These are phyloP conservation scores for Solanum chiquidenum DNA, from an alignment of 257 asterid genomes.

Conservation along the genomic window DNA sequence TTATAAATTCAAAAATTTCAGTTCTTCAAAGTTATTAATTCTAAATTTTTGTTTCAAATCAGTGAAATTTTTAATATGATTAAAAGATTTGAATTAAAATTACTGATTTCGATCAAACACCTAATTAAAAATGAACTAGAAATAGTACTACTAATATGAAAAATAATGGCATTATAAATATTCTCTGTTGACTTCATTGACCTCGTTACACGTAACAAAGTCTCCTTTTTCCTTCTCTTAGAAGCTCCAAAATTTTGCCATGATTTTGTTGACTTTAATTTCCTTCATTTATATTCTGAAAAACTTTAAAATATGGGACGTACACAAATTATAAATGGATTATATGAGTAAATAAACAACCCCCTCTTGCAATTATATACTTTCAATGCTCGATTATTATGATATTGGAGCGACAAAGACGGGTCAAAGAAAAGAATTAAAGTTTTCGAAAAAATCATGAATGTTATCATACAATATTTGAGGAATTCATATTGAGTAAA, in stretches of 20 bases:
- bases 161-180: neutral
- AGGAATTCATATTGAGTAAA: neutral
- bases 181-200: conserved; percentile 20
- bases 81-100: neutral
- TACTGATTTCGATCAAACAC: neutral
- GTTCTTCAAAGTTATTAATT: too few relatives aligned
- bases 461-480: neutral
- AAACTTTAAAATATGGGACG: neutral
- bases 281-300: neutral
- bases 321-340: neutral
- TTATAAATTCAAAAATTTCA: too few relatives aligned
- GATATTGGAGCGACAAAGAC: neutral
- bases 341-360: neutral
- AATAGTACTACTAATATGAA: neutral
- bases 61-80: neutral
- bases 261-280: neutral
- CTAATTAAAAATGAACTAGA: too few relatives aligned
- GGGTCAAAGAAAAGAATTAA: neutral
- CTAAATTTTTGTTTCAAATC: neutral
- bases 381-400: neutral
- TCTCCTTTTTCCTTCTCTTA: neutral
- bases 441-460: neutral
- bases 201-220: conserved; percentile 18
- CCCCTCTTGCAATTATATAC: neutral
- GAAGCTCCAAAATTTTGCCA: neutral